These are phyloP conservation scores for Ustilago sp. DNA, from an alignment of 1,284 basidiomycete species.

Conservation along the genomic window DNA sequence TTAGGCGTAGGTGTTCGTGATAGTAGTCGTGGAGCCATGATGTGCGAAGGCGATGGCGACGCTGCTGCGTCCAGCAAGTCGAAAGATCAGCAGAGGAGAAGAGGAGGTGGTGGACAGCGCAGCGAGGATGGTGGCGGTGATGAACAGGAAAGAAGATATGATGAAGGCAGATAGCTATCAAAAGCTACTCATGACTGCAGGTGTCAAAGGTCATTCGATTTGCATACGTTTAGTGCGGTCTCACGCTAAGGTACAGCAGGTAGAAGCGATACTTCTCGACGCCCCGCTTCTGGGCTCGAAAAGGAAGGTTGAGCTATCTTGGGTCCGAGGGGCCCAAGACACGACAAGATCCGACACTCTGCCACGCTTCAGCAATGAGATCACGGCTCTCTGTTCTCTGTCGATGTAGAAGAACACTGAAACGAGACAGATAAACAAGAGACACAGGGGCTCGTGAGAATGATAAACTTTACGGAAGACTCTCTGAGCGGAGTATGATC, in stretches of 20 bases:
- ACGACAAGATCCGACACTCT: conserved; percentile 1
- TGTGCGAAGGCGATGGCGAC: conserved; percentile 9
- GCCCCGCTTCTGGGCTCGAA: conserved; percentile 15
- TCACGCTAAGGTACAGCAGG: background rate
- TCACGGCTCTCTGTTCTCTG: background rate
- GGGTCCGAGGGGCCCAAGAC: background rate
- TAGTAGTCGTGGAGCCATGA: conserved; percentile 24
- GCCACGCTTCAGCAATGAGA: conserved; percentile 5
- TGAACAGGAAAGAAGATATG: background rate
- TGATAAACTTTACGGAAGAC: background rate
- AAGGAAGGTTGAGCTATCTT: background rate
- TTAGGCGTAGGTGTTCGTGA: background rate
- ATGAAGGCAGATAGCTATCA: background rate
- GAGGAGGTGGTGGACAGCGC: background rate
- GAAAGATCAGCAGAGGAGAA: background rate
- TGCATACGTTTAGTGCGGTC: background rate
- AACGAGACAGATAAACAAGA: background rate
- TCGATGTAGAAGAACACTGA: background rate
- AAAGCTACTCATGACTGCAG: background rate
- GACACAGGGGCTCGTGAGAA: conserved; percentile 32
- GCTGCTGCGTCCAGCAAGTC: conserved; percentile 9
- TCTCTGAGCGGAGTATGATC: conserved; percentile 16
- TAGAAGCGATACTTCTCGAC: background rate
- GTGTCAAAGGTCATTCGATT: background rate
- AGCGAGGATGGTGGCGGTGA: conserved; percentile 7